Evolutionary conservation across 495 filamentous ascomycete genomes (phyloP), one percentile per base, ranked within the genome.

Genomic region (Penicillium paxilli): DNA sequence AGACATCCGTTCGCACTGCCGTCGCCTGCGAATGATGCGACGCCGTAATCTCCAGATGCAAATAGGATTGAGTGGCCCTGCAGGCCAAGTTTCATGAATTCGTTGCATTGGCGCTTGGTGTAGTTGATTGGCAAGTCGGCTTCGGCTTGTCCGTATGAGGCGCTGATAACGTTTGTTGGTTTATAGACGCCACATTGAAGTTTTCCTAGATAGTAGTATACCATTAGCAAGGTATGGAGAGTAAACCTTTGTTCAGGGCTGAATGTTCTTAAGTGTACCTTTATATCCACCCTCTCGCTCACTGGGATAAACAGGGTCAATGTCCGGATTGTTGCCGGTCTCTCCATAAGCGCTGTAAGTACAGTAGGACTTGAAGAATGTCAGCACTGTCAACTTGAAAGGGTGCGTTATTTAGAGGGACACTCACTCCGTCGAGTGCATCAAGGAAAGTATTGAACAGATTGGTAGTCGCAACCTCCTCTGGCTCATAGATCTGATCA

Each of bases 71-170:
- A 81, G 16, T 84, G 73, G 4, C 86, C 86, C 52, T 82, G 81
- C 6, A 88, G 72, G 2, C 79, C 84, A 12, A 88, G 84, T 67
- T 88, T 88, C 70, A 88, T 74, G 62, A 74, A 86, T 62, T 85
- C 79, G 33, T 76, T 70, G 66, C 83, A 83, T 58, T 84, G 79
- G 40, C 81, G 82, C 52, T 69, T 67, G 51, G 78, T 74, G 66
- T 83, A 87, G 51, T 54, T 64, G 25, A 74, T 57, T 4, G 81
- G 80, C 17, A 80, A 67, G 28, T 72, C 75, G 19, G 67, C 69
- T 59, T 87, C 83, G 38, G 77, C 74, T 48, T 75, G 75, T 22
- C 76, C 76, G 55, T 86, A 87, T 7, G 81, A 84, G 44, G 80
- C 78, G 17, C 79, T 83, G 55, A 87, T 84, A 25, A 86, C 83